Percentiles rank a stretch among this genome's conserved stretches.
Conservation (phyloP, 352 stramenopile genomes). For the Pythium dissimile region DNA sequence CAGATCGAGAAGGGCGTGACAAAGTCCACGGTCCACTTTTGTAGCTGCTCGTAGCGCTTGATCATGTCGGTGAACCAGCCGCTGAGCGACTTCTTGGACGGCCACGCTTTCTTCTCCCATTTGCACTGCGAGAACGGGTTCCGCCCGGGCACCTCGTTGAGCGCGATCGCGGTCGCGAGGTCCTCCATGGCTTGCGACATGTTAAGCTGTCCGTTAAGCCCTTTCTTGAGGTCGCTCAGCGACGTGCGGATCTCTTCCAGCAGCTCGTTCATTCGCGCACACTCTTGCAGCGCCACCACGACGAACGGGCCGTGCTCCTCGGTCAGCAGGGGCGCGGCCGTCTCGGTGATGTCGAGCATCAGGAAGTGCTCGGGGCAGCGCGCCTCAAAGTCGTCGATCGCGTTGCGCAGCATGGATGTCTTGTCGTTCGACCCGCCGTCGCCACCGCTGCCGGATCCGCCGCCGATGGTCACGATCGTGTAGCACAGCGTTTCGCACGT, state of each 20-base stretch:
- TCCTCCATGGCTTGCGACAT: conserved; percentile 95
- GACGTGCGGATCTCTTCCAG: conserved; percentile 90
- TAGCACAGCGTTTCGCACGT: conserved; percentile 91
- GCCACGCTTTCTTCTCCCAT: conserved; percentile 96
- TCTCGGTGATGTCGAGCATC: conserved; percentile 90
- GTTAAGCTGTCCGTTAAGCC: conserved; percentile 94
- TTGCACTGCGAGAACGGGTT: conserved; percentile 95
- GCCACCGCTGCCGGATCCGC: conserved; percentile 53
- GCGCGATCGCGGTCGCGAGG: conserved; percentile 84
- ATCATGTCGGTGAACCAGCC: conserved; percentile 94
- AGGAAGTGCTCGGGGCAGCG: conserved; percentile 90
- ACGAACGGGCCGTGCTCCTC: conserved; percentile 92
- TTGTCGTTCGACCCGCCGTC: conserved; percentile 69
- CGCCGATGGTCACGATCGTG: conserved; percentile 90
- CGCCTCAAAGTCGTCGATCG: conserved; percentile 90
- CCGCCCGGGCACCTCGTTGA: conserved; percentile 93
- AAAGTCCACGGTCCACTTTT: conserved; percentile 89
- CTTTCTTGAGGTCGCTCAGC: conserved; percentile 93
- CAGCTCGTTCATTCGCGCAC: conserved; percentile 92
- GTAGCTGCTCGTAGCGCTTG: conserved; percentile 87
- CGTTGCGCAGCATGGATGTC: conserved; percentile 66
- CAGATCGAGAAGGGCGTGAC: conserved; percentile 93
- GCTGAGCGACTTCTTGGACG: conserved; percentile 91
- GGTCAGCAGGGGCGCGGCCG: conserved; percentile 83
- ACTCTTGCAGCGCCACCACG: conserved; percentile 94